Conservation (phyloP, 2,329 filamentous ascomycete genomes). For the Rhynchosporium secalis region DNA sequence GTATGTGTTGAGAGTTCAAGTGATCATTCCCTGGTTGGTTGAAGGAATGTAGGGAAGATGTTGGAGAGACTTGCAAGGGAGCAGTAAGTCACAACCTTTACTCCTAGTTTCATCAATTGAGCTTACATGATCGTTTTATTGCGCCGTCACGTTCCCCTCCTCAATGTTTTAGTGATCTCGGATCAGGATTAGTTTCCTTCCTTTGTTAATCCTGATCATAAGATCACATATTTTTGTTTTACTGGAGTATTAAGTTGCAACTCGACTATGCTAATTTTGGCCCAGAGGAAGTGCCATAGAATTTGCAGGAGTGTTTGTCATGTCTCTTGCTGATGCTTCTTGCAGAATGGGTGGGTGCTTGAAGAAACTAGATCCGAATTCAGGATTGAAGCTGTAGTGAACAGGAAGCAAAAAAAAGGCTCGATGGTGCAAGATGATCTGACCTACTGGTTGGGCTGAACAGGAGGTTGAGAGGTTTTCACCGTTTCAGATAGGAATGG, state of each 20-base stretch:
- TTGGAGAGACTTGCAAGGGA: not conserved
- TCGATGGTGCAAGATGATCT: not conserved
- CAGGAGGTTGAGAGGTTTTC: not conserved
- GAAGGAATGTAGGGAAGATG: no score
- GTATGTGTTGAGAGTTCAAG: not conserved
- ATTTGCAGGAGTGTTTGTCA: not conserved
- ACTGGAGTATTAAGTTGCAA: not conserved
- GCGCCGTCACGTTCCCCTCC: not conserved
- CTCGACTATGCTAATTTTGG: not conserved
- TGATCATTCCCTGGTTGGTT: constrained; percentile 4
- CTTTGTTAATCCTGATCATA: no score
- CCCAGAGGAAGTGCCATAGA: not conserved
- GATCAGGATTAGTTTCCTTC: no score
- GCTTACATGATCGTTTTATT: not conserved
- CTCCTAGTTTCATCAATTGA: not conserved
- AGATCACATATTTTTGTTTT: no score
- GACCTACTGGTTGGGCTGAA: not conserved
- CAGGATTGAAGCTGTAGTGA: not conserved
- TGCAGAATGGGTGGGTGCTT: not conserved
- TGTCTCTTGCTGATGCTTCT: not conserved
- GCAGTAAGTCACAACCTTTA: not conserved
- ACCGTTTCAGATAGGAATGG: not conserved
- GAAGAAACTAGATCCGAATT: not conserved
- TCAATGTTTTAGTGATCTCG: no score
- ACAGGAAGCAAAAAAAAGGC: not conserved